phyloP scores from a whole-genome alignment of 2,329 filamentous ascomycete genomes.

The Colletotrichum sp. region DNA sequence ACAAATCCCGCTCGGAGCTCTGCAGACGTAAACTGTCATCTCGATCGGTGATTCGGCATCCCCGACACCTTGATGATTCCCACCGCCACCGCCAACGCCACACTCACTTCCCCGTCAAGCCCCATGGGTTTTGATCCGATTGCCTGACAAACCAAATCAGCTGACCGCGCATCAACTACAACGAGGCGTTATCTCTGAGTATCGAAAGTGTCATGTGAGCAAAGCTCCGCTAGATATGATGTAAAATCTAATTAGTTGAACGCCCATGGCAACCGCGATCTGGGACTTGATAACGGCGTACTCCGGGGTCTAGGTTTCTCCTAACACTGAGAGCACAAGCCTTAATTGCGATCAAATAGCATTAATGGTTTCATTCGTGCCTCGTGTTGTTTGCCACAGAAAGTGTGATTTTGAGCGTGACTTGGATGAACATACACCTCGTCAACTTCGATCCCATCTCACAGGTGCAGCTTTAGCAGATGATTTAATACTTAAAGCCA shows the following conservation, averaged over 20 bases:
- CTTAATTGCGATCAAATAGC: too few species aligned
- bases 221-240: accelerated
- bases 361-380: too few species aligned
- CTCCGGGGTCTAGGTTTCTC: too few species aligned
- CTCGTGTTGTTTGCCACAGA: neutral
- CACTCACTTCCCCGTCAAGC: neutral
- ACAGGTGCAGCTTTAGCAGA: too few species aligned
- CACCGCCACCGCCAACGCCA: neutral
- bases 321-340: too few species aligned
- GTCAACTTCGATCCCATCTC: too few species aligned
- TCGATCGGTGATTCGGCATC: neutral
- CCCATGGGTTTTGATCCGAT: accelerated
- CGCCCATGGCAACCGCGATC: too few species aligned
- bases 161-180: neutral
- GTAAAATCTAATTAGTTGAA: neutral
- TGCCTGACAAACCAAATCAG: neutral
- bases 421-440: too few species aligned
- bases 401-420: neutral
- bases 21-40: too few species aligned
- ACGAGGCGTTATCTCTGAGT: accelerated
- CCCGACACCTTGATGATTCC: neutral
- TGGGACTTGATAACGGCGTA: too few species aligned
- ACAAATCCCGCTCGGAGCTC: too few species aligned
- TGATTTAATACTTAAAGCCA: neutral
- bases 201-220: accelerated